phyloP scores from a whole-genome alignment of 164 flowering plant genomes.

The Vitis vinifera region DNA sequence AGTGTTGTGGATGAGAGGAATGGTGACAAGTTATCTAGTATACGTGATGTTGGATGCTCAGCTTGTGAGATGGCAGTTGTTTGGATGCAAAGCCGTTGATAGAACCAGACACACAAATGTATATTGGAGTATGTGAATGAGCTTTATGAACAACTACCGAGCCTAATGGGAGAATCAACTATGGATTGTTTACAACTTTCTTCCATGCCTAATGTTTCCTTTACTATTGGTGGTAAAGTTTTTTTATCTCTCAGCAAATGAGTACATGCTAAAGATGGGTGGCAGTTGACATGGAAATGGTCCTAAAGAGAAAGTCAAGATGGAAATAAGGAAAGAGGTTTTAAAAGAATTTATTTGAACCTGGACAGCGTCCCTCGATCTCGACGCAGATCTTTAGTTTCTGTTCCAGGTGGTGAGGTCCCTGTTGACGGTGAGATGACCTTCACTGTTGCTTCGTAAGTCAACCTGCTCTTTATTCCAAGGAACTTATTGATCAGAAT shows the following conservation, averaged over 20 bases:
- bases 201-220: slow-evolving; percentile 59
- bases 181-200: slow-evolving; percentile 67
- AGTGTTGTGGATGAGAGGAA: slow-evolving; percentile 59
- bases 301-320: slow-evolving; percentile 43
- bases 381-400: slow-evolving; percentile 45
- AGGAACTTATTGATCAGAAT: slow-evolving; percentile 40
- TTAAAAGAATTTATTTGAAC: slow-evolving; percentile 56
- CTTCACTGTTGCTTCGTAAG: slow-evolving; percentile 61
- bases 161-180: slow-evolving; percentile 78
- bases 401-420: slow-evolving; percentile 40
- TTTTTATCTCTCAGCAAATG: slow-evolving; percentile 67
- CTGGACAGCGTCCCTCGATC: slow-evolving; percentile 44
- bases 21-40: slow-evolving; percentile 35
- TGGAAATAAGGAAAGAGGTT: slow-evolving; percentile 52
- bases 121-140: slow-evolving; percentile 45
- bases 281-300: slow-evolving; percentile 71
- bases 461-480: slow-evolving; percentile 50
- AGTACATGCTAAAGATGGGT: slow-evolving; percentile 46
- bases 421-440: slow-evolving; percentile 35
- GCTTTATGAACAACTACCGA: slow-evolving; percentile 51
- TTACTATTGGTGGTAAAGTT: slow-evolving; percentile 21
- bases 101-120: slow-evolving; percentile 48
- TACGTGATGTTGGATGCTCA: slow-evolving; percentile 61
- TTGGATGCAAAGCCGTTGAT: slow-evolving; percentile 80
- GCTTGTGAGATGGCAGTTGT: slow-evolving; percentile 90